Base-by-base conservation (phyloP, 2,329 filamentous ascomycete species). In the Fusarium decemcellulare region DNA sequence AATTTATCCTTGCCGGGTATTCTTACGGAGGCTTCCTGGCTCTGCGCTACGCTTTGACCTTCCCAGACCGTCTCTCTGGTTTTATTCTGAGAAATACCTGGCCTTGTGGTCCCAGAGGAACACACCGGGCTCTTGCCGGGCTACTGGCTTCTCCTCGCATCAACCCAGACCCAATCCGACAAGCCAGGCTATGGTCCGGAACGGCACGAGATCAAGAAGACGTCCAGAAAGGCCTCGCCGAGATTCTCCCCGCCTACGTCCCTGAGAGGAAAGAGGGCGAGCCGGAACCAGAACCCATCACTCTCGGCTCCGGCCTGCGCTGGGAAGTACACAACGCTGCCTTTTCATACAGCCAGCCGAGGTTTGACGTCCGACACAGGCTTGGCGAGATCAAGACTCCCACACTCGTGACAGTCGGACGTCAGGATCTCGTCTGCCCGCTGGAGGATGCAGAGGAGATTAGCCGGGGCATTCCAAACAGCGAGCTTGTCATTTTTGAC, bases 251-350 rank as follows among this genome's bases (percentile, higher is more conserved):
- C 7, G 64, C 53, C 5, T 65, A 65, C 2, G 64, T 15, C 1
- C 40, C 62, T 0, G 52, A 65, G 23, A 23, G 23, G 23, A 23
- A 23, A 3, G 14, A 14, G 1, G 6, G 32, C 2, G 52, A 58
- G 4, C 10, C 18, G 10, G 11, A 14, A 1, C 37, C 18, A 1
- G 34, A 37, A 10, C 46, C 52, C 6, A 46, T 10, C 1, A 4
- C 40, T 0, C 58, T 65, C 1, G 62, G 3, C 6, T 18, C 3
- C 30, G 16, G 52, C 5, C 52, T 64, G 18, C 60, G 29, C 10
- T 64, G 62, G 52, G 30, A 64, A 8, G 52, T 65, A 9, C 62
- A 65, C 30, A 65, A 65, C 15, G 40, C 62, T 9, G 60, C 60
- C 0, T 64, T 65, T 9, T 64, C 62, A 0, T 37, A 43, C 40